phyloP scores from a whole-genome alignment of 1,284 basidiomycete genomes.

The Fomitopsis palustris region DNA sequence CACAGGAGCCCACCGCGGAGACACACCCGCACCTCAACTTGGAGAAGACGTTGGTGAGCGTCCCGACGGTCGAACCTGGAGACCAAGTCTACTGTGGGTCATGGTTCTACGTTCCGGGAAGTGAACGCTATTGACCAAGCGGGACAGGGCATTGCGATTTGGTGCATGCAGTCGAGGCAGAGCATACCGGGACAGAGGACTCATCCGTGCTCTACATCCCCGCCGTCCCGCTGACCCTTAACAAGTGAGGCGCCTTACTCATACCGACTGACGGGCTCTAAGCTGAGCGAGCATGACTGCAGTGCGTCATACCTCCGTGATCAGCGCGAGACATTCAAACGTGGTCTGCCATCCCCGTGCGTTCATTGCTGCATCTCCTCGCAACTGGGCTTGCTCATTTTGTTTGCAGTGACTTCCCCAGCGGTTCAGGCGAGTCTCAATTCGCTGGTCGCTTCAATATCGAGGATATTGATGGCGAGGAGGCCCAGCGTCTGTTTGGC shows the following conservation, averaged over 20 bases:
- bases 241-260: constrained; percentile 43
- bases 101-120: not conserved
- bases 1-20: constrained; percentile 57
- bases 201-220: constrained; percentile 82
- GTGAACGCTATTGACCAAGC: not conserved
- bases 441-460: no score
- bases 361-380: constrained; percentile 18
- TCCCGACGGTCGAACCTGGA: constrained; percentile 61
- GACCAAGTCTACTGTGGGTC: constrained; percentile 71
- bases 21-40: constrained; percentile 75
- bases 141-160: constrained; percentile 57
- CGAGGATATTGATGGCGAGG: no score
- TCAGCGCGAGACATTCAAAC: constrained; percentile 54
- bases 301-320: constrained; percentile 60
- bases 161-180: constrained; percentile 69
- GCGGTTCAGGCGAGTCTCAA: no score
- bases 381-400: no score
- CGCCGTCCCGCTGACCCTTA: constrained; percentile 63
- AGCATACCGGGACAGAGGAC: constrained; percentile 58
- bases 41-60: constrained; percentile 46
- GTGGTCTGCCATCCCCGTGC: constrained; percentile 57
- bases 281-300: not conserved
- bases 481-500: no score
- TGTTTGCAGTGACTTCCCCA: no score
- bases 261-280: not conserved